phyloP scores from a whole-genome alignment of 257 asterid species.

The Sherardia arvensis region DNA sequence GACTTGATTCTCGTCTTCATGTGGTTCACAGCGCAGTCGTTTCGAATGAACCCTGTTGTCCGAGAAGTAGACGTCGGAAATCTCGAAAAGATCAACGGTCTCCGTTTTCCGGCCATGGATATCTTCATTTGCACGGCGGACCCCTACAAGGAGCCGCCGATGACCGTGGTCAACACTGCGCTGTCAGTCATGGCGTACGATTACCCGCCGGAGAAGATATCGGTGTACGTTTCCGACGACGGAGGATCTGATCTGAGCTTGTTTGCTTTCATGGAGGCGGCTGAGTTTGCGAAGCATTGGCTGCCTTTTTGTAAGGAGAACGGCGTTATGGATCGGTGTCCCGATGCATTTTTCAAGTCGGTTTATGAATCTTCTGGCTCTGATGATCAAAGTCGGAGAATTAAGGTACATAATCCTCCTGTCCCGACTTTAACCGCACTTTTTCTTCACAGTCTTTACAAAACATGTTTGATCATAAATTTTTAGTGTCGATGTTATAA shows the following conservation, averaged over 20 bases:
- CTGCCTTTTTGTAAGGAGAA: slow-evolving; percentile 59
- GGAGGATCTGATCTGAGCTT: slow-evolving; percentile 69
- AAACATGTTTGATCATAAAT: too few species aligned
- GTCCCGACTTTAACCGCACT: too few species aligned
- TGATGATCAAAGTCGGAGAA: slow-evolving; percentile 7
- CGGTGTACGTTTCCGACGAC: slow-evolving; percentile 68
- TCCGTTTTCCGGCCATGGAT: slow-evolving; percentile 36
- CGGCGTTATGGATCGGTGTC: slow-evolving; percentile 40
- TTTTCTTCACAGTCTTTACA: too few species aligned
- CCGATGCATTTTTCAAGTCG: slow-evolving; percentile 44
- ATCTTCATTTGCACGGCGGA: slow-evolving; percentile 78
- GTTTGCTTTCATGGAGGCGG: slow-evolving; percentile 76
- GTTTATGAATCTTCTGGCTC: slow-evolving; percentile 10
- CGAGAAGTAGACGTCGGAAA: slow-evolving; percentile 39
- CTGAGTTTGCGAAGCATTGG: slow-evolving; percentile 53
- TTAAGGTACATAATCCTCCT: too few species aligned
- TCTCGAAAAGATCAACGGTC: slow-evolving; percentile 17
- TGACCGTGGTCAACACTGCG: slow-evolving; percentile 56
- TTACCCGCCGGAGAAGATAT: slow-evolving; percentile 55
- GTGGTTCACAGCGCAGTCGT: slow-evolving; percentile 53
- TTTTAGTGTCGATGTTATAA: too few species aligned
- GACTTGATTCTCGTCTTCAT: slow-evolving; percentile 51
- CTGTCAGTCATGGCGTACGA: slow-evolving; percentile 71
- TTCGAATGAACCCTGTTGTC: slow-evolving; percentile 49
- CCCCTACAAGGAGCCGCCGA: slow-evolving; percentile 64